Conservation (phyloP, 2,329 filamentous ascomycete genomes). For the Pseudocercospora macadamiae region DNA sequence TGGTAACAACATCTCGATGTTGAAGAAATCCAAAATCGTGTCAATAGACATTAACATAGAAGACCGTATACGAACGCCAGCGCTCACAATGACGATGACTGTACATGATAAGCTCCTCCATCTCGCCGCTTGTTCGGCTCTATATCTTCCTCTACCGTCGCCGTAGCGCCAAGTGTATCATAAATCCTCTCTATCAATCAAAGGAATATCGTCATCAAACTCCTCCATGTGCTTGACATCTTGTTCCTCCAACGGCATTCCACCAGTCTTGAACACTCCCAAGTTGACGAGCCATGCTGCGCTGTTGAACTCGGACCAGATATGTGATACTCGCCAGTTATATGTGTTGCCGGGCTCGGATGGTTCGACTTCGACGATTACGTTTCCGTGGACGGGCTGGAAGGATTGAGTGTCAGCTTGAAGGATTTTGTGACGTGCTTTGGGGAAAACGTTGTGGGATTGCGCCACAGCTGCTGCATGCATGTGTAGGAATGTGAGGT, state of each 20-base stretch:
- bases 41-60: neutral
- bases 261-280: conserved; percentile 29
- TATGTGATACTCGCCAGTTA: conserved; percentile 28
- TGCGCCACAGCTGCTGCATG: too few species aligned
- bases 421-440: neutral
- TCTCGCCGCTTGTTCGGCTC: neutral
- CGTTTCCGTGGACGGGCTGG: conserved; percentile 28
- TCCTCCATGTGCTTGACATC: conserved; percentile 19
- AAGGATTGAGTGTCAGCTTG: neutral
- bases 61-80: neutral
- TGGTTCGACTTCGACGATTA: conserved; percentile 24
- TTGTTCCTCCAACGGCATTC: conserved; percentile 10
- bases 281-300: conserved; percentile 38
- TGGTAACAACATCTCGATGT: too few species aligned
- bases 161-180: neutral
- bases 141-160: neutral
- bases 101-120: neutral
- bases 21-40: too few species aligned
- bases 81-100: neutral
- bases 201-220: conserved; percentile 5
- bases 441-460: too few species aligned
- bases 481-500: neutral
- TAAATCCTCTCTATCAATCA: neutral
- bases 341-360: conserved; percentile 19
- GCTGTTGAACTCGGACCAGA: conserved; percentile 40